Conservation (phyloP, 192 early-diverging fungal genomes). For the Mortierella antarctica region DNA sequence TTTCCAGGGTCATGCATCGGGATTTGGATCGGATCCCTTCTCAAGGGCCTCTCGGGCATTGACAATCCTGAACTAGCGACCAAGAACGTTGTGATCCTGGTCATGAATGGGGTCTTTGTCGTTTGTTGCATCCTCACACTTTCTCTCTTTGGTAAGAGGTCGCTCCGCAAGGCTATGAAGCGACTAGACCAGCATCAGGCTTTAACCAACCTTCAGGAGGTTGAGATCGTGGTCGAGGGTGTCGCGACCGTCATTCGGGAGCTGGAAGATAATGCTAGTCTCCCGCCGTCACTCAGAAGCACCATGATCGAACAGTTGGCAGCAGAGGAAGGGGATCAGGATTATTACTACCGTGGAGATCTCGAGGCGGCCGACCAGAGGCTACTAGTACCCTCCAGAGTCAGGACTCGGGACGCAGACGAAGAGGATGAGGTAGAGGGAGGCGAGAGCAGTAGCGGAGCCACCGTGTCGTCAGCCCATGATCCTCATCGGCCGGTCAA, state of each 20-base stretch:
- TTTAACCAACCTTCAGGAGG: slow-evolving; percentile 16
- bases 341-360: slow-evolving; percentile 7
- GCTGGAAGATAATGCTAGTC: slow-evolving; percentile 29
- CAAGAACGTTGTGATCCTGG: slow-evolving; percentile 53
- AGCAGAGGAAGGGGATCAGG: slow-evolving; percentile 15
- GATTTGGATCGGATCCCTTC: slow-evolving; percentile 58
- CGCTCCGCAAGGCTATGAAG: slow-evolving; percentile 53
- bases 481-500: not conserved
- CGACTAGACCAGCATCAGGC: slow-evolving; percentile 44
- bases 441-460: not conserved
- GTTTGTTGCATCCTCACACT: slow-evolving; percentile 50
- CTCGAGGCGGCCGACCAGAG: slow-evolving; percentile 22
- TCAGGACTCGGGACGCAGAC: not conserved
- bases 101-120: slow-evolving; percentile 57
- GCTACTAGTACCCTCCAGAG: not conserved
- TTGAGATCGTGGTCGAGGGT: slow-evolving; percentile 33
- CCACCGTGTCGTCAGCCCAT: not conserved
- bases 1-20: slow-evolving; percentile 57
- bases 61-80: slow-evolving; percentile 54
- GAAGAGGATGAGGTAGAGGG: not conserved
- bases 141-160: slow-evolving; percentile 57
- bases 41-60: slow-evolving; percentile 55
- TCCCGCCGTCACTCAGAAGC: slow-evolving; percentile 18
- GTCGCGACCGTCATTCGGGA: slow-evolving; percentile 32
- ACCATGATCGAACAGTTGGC: slow-evolving; percentile 30